A percentile compares a stretch with the other conserved stretches of the same genome.
Evolutionary conservation across 2,329 filamentous ascomycete genomes (phyloP).

Genomic region (Pestalotiopsis sp.): DNA sequence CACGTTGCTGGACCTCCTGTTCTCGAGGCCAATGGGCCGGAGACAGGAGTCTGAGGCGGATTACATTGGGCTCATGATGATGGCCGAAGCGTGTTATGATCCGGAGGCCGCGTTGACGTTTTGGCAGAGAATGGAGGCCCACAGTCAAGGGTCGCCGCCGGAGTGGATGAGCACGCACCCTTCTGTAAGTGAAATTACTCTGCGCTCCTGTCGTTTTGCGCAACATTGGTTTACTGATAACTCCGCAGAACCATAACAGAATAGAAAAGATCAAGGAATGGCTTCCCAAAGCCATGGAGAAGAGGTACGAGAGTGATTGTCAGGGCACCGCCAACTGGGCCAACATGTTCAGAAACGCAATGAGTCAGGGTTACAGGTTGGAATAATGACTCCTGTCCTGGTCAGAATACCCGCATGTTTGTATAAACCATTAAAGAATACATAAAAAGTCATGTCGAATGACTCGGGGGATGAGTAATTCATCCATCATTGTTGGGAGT

Average conservation of each 20-base stretch:
- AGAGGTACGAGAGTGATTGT: slow-evolving; percentile 57
- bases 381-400: slow-evolving; percentile 13
- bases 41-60: slow-evolving; percentile 79
- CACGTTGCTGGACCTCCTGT: slow-evolving; percentile 63
- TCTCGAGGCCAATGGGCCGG: slow-evolving; percentile 68
- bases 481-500: neutral
- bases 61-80: slow-evolving; percentile 81
- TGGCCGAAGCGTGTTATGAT: slow-evolving; percentile 79
- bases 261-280: slow-evolving; percentile 68
- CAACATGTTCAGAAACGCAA: slow-evolving; percentile 51
- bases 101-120: slow-evolving; percentile 68
- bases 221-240: slow-evolving; percentile 18
- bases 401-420: too few species aligned
- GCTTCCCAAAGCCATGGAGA: slow-evolving; percentile 60
- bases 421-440: too few species aligned
- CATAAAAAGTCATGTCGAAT: neutral
- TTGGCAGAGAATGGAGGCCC: slow-evolving; percentile 67
- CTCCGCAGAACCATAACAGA: slow-evolving; percentile 58
- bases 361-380: slow-evolving; percentile 40
- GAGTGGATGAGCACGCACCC: slow-evolving; percentile 80
- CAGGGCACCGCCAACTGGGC: slow-evolving; percentile 54
- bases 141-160: slow-evolving; percentile 54
- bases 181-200: slow-evolving; percentile 49
- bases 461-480: neutral
- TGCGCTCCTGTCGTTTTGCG: too few species aligned